These are phyloP conservation scores for Neurospora sp. DNA, from an alignment of 495 filamentous ascomycete species.

Conservation along the genomic window DNA sequence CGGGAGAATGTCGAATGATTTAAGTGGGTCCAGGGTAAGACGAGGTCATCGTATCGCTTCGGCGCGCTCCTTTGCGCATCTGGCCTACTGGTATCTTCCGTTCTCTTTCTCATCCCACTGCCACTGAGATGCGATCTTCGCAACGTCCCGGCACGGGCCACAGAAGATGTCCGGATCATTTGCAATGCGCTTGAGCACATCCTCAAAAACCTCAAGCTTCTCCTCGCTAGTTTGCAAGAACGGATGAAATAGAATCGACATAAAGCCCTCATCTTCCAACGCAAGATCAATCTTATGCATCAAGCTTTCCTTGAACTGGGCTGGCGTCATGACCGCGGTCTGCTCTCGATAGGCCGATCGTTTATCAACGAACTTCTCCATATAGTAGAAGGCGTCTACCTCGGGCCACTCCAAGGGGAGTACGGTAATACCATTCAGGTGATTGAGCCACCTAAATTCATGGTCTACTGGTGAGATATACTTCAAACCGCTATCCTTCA, in stretches of 20 bases:
- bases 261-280: slow-evolving; percentile 6
- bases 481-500: slow-evolving; percentile 8
- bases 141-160: slow-evolving; percentile 17
- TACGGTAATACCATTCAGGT: slow-evolving; percentile 13
- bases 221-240: slow-evolving; percentile 19
- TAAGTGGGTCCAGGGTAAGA: neutral
- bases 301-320: slow-evolving; percentile 11
- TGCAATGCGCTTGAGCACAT: slow-evolving; percentile 10
- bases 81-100: neutral
- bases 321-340: slow-evolving; percentile 6
- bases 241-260: slow-evolving; percentile 26
- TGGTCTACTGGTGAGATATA: slow-evolving; percentile 18
- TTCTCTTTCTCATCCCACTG: neutral
- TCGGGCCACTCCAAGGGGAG: slow-evolving; percentile 25
- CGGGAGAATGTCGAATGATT: neutral
- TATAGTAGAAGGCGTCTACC: slow-evolving; percentile 28
- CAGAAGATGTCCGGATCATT: slow-evolving; percentile 17
- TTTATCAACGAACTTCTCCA: slow-evolving; percentile 21
- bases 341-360: slow-evolving; percentile 4
- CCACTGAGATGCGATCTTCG: slow-evolving; percentile 11
- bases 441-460: neutral
- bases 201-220: slow-evolving; percentile 16
- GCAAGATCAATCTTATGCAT: slow-evolving; percentile 16
- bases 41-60: neutral
- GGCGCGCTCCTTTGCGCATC: neutral